phyloP scores from a whole-genome alignment of 768 basidiomycete genomes.

The Russula earlei region DNA sequence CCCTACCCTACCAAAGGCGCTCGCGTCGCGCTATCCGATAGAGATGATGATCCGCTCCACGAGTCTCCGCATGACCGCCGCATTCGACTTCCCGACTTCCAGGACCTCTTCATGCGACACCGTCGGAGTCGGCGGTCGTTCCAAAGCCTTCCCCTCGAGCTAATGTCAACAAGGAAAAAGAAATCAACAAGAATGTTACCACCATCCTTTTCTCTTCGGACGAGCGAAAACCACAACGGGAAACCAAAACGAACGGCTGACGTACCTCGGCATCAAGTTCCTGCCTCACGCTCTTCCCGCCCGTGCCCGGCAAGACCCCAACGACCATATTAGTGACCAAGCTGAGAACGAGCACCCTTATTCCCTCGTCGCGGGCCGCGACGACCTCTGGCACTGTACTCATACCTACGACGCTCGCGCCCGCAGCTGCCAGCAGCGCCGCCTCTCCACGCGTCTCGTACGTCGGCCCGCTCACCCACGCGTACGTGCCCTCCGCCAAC shows the following conservation, averaged over 20 bases:
- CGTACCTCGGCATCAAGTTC: constrained; percentile 46
- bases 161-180: constrained; percentile 23
- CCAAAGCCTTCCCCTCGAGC: constrained; percentile 50
- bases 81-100: constrained; percentile 52
- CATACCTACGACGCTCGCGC: constrained; percentile 92
- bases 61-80: constrained; percentile 58
- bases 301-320: constrained; percentile 42
- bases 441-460: constrained; percentile 89
- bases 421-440: constrained; percentile 58
- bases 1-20: background rate
- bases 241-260: background rate
- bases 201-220: background rate
- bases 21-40: background rate
- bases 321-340: constrained; percentile 79
- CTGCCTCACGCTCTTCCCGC: constrained; percentile 29
- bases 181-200: background rate
- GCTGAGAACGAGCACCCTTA: constrained; percentile 71
- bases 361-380: constrained; percentile 62
- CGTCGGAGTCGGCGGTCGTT: constrained; percentile 32
- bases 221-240: too few relatives aligned
- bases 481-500: constrained; percentile 75
- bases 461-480: constrained; percentile 85
- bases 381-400: constrained; percentile 87
- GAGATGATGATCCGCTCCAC: constrained; percentile 50
- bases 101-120: constrained; percentile 81